These are phyloP conservation scores for Phytopythium chamaehyphon DNA, from an alignment of 352 stramenopile species.

Conservation along the genomic window DNA sequence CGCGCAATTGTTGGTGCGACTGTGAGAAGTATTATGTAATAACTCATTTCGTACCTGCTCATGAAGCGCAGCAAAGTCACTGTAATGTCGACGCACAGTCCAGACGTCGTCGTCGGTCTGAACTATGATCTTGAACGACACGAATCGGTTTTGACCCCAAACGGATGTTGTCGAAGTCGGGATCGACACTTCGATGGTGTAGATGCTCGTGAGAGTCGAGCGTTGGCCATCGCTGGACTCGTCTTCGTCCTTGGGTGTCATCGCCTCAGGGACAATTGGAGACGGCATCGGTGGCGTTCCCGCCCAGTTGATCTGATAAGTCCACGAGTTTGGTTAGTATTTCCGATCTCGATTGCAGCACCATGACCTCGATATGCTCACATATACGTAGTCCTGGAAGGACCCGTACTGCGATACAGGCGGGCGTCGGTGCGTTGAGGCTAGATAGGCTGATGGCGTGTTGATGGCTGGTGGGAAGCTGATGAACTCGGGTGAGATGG, in stretches of 20 bases:
- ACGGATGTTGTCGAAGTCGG: conserved; percentile 57
- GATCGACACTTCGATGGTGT: conserved; percentile 54
- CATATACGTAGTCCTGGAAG: conserved; percentile 38
- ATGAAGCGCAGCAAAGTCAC: conserved; percentile 56
- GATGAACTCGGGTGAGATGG: conserved; percentile 48
- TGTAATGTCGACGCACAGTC: conserved; percentile 60
- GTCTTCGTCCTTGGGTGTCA: conserved; percentile 3
- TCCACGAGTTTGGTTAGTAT: neutral
- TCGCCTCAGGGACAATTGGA: neutral
- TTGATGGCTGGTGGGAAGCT: conserved; percentile 34
- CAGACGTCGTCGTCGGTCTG: conserved; percentile 66
- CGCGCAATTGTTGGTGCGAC: neutral
- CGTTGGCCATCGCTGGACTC: neutral
- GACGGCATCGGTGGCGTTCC: neutral
- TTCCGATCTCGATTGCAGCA: neutral
- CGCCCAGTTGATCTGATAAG: conserved; percentile 2
- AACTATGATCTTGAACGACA: conserved; percentile 75
- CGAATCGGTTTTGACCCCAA: conserved; percentile 70
- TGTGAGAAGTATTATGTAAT: neutral
- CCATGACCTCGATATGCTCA: neutral
- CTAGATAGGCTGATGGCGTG: conserved; percentile 58
- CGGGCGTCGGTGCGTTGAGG: conserved; percentile 35
- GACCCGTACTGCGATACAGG: conserved; percentile 51
- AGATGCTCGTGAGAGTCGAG: conserved; percentile 7
- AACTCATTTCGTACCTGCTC: conserved; percentile 25